Conservation (phyloP, 257 asterid species). For the Ehretia macrophylla region DNA sequence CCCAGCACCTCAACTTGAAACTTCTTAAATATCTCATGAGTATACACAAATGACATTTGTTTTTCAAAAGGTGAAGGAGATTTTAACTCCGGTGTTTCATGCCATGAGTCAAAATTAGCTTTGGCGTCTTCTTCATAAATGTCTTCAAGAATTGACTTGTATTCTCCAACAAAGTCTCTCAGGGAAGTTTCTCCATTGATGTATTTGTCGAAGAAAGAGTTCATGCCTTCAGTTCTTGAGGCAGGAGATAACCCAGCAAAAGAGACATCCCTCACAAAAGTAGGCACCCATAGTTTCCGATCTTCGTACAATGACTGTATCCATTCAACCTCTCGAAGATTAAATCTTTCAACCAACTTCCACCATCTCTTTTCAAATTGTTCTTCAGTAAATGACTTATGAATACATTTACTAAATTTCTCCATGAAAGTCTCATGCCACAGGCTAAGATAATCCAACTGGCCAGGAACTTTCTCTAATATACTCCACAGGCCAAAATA, state of each 20-base stretch:
- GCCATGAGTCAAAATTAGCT: slow-evolving; percentile 93
- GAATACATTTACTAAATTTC: slow-evolving; percentile 67
- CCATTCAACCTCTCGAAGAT: slow-evolving; percentile 72
- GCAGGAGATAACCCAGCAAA: slow-evolving; percentile 64
- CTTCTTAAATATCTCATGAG: slow-evolving; percentile 78
- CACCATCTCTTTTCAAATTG: slow-evolving; percentile 81
- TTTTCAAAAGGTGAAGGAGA: slow-evolving; percentile 96
- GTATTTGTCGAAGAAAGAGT: slow-evolving; percentile 68
- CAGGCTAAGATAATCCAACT: slow-evolving; percentile 55
- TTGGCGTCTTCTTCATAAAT: slow-evolving; percentile 86
- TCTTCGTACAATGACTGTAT: slow-evolving; percentile 59
- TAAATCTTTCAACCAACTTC: slow-evolving; percentile 68
- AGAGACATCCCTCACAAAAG: slow-evolving; percentile 57
- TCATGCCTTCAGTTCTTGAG: slow-evolving; percentile 65
- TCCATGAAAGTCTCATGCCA: slow-evolving; percentile 66
- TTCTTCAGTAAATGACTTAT: slow-evolving; percentile 64
- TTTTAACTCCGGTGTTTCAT: slow-evolving; percentile 79
- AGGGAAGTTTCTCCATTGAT: slow-evolving; percentile 56
- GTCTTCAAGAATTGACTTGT: slow-evolving; percentile 60
- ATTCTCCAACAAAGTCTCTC: slow-evolving; percentile 55
- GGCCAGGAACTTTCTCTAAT: slow-evolving; percentile 61
- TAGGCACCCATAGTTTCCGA: slow-evolving; percentile 82
- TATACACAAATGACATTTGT: slow-evolving; percentile 66
- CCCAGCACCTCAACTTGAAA: slow-evolving; percentile 86
- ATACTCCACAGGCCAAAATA: slow-evolving; percentile 60